These are phyloP conservation scores for Aristolochia fimbriata DNA, from an alignment of 164 flowering plant species.

Conservation along the genomic window DNA sequence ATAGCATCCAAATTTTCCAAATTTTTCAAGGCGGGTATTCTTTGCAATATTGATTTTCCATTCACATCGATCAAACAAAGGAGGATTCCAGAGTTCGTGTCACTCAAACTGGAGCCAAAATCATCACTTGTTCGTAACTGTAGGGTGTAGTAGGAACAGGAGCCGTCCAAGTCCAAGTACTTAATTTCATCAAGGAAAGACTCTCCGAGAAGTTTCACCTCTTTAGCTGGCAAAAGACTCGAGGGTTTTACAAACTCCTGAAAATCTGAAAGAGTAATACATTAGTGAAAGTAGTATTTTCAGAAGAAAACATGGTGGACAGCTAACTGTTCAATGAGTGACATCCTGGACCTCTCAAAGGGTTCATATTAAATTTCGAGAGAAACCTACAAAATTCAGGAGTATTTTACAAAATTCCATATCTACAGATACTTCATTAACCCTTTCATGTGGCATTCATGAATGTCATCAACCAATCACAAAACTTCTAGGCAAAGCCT, in stretches of 20 bases:
- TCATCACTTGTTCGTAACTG: slow-evolving; percentile 46
- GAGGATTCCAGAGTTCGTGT: slow-evolving; percentile 50
- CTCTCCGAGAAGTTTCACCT: slow-evolving; percentile 26
- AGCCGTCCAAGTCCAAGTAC: slow-evolving; percentile 14
- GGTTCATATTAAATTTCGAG: too few relatives aligned
- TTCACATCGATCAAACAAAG: slow-evolving; percentile 66
- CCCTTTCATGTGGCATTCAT: too few relatives aligned
- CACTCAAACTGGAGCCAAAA: slow-evolving; percentile 55
- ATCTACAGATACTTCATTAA: too few relatives aligned
- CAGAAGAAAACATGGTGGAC: too few relatives aligned
- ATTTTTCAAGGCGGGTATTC: slow-evolving; percentile 31
- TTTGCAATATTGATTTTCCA: slow-evolving; percentile 63
- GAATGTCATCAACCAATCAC: too few relatives aligned
- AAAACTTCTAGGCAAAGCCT: too few relatives aligned
- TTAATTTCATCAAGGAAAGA: slow-evolving; percentile 19
- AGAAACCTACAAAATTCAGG: too few relatives aligned
- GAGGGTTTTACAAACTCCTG: slow-evolving; percentile 58
- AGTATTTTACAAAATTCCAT: too few relatives aligned
- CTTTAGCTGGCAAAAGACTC: slow-evolving; percentile 53
- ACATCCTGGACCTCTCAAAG: too few relatives aligned
- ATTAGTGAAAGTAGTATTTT: too few relatives aligned
- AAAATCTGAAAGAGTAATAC: slow-evolving; percentile 41
- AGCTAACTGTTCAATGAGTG: too few relatives aligned
- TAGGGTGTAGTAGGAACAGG: slow-evolving; percentile 36
- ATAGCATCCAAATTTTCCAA: slow-evolving; percentile 11